Evolutionary conservation across 2,329 filamentous ascomycete species (phyloP), one percentile per base, ranked within the genome.

Genomic region (Arthrobotrys conoides): DNA sequence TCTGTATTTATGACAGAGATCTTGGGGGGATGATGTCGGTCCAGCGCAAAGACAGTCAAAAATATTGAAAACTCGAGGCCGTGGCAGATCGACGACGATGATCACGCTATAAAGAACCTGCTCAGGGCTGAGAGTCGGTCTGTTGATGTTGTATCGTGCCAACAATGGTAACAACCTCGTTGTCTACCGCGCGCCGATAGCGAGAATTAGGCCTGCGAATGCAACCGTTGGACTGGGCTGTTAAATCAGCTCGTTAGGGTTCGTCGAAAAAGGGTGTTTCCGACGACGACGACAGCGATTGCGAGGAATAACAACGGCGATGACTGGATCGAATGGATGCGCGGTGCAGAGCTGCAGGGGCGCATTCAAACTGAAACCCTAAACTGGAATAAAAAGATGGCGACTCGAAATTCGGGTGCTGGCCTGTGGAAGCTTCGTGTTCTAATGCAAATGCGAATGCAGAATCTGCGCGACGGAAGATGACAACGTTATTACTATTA

Each of bases 401-500:
- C 59, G 59, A 72, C 22, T 72, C 36, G 27, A 66, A 5, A 41
- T 38, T 53, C 53, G 38, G 44, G 33, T 53, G 33, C 55, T 41
- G 55, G 67, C 53, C 49, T 70, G 63, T 67, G 63, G 63, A 33
- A 57, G 48, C 64, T 57, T 53, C 12, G 30, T 41, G 18, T 9
- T 57, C 27, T 57, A 41, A 57, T 57, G 53, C 30, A 16, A 38
- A 57, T 48, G 59, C 44, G 24, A 49, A 65, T 33, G 41, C 44
- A 27, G 44, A 61, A 66, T 67, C 70, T 73, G 70, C 69, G 59
- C 61, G 63, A 66, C 51, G 44, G 33, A 41, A 59, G 61, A 48
- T 64, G 67, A 65, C 68, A 76, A 61, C 33, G 57, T 69, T 76
- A 71, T 48, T 71, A 64, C 55, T 66, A 70, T 67, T 71, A 71